Evolutionary conservation across 305 asterid species (phyloP), one percentile per base, ranked within the genome.

Genomic region (Ajuga reptans): DNA sequence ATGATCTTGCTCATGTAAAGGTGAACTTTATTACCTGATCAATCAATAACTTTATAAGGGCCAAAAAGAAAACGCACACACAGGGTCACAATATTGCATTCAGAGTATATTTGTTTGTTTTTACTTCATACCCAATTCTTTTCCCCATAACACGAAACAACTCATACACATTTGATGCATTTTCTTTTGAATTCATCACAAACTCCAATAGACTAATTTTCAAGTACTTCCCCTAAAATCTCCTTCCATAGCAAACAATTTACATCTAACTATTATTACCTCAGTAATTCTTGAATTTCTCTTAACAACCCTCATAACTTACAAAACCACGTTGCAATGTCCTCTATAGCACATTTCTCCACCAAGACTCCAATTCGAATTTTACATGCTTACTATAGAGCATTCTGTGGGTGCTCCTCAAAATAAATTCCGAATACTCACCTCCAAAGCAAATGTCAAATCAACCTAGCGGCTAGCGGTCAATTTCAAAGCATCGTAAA

Each of bases 391-490:
- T 29, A 72, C 50, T 24, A 45, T 10, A 43, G 67, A 43, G 67
- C 39, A 56, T 5, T 54, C 66, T 54, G 4, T 17, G 37, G 39
- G 12, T 11, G 16, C 63, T 9, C 49, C 4, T 57, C 21, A 39
- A 16, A 50, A 72, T 9, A 49, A 41, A 9, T 56, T n/a, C 51
- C 5, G 58, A 65, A 12, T 27, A 5, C 47, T 72, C 69, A 9
- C 66, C 67, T 63, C 14, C 9, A 17, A 33, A 62, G 58, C 53
- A 64, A 69, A 15, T 11, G 9, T 4, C 68, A 61, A 46, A 63
- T 24, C 56, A 62, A 51, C 43, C 8, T 50, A 12, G 24, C 10
- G 24, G 47, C 15, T n/a, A n/a, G n/a, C n/a, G n/a, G n/a, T 18
- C 6, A 24, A 43, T 12, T 1, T 34, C 12, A 34, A 6, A 39